Evolutionary conservation across 495 filamentous ascomycete genomes (phyloP), one percentile per base, ranked within the genome.

Genomic region (Lepidopterella palustris): DNA sequence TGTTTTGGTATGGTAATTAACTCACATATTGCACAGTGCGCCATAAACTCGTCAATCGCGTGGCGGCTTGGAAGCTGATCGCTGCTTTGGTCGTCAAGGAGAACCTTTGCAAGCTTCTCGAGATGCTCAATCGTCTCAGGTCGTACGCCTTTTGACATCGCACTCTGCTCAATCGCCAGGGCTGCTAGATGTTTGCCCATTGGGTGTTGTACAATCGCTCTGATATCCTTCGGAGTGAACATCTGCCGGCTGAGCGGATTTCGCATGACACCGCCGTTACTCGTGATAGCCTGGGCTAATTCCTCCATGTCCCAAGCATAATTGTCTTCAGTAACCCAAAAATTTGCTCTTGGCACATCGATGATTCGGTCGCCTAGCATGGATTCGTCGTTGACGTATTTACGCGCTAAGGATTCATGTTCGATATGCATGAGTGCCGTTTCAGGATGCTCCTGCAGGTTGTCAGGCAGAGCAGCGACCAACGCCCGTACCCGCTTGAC

Each of bases 141-240:
- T 20, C 74, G 68, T 3, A 77, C 64, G 21, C 74, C 74, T 48
- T 70, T 58, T 28, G 59, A 66, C 59, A 77, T 68, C 53, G 72
- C 63, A 24, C 63, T 55, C 62, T 77, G 74, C 45, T 70, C 59
- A 1, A 71, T 45, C 59, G 66, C 63, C 57, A 74, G 53, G 11
- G 68, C 68, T 20, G 42, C 57, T 5, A 69, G 35, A 0, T 35
- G 53, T 23, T 57, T 60, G 28, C 63, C 63, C 4, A 45, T 20
- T 24, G 64, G 52, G 49, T 69, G 66, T 25, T 40, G 31, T 2
- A 69, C 50, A 20, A 69, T 69, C 0, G 65, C 60, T 6, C 60
- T 60, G n/a, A 69, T 55, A 60, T 69, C 66, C 32, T 61, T 62
- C 18, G 60, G 63, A 25, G 66, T 67, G 45, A 69, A 69, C 63